These are phyloP conservation scores for Exophiala sp. DNA, from an alignment of 2,329 filamentous ascomycete genomes.

Conservation along the genomic window DNA sequence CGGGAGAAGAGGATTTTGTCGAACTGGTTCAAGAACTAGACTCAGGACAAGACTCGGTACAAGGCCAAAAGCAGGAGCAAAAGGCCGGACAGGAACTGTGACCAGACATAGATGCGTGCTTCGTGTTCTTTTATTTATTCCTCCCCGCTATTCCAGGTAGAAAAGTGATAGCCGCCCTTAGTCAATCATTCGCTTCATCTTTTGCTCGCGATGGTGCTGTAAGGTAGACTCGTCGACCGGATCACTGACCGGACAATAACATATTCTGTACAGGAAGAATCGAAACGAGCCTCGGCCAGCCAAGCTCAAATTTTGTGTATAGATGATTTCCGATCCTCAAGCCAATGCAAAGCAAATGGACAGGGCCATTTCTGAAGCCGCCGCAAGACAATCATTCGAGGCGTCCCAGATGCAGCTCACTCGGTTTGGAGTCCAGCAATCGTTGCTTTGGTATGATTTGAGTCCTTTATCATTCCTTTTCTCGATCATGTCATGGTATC, in stretches of 20 bases:
- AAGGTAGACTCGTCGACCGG: too few relatives aligned
- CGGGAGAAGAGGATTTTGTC: slow-evolving; percentile 17
- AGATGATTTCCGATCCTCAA: background rate
- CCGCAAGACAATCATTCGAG: background rate
- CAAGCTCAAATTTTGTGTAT: background rate
- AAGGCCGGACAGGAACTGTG: too few relatives aligned
- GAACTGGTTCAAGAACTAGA: slow-evolving; percentile 17
- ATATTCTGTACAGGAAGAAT: background rate
- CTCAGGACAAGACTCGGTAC: background rate
- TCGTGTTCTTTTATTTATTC: too few relatives aligned
- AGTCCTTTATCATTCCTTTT: slow-evolving; percentile 1
- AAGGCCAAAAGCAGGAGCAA: too few relatives aligned
- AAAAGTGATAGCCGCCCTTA: too few relatives aligned
- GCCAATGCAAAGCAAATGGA: background rate
- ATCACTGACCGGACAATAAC: background rate
- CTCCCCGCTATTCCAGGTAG: too few relatives aligned
- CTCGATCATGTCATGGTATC: slow-evolving; percentile 16
- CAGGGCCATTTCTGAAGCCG: background rate
- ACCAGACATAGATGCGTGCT: too few relatives aligned
- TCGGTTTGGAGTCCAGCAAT: background rate
- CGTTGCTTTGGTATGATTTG: slow-evolving; percentile 8
- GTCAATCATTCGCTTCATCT: too few relatives aligned
- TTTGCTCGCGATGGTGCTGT: too few relatives aligned
- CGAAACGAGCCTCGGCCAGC: slow-evolving; percentile 1
- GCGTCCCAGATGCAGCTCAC: background rate